Evolutionary conservation across 2,329 filamentous ascomycete genomes (phyloP).

Genomic region (Fusarium neocosmosporiellum): DNA sequence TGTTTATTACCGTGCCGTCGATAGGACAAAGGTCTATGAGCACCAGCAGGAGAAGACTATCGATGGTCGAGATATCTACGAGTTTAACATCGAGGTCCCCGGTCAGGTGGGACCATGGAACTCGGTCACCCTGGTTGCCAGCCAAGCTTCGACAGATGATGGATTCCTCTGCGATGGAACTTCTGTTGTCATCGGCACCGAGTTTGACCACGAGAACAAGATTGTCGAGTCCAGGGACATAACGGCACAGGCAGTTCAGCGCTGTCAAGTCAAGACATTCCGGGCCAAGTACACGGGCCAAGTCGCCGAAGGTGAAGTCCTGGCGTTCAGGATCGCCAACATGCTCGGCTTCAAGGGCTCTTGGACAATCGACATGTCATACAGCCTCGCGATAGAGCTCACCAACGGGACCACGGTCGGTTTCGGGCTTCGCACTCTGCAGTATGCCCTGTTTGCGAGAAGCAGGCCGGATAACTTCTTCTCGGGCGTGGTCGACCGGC

Average conservation of each 20-base stretch:
- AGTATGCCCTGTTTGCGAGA: background rate
- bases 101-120: constrained; percentile 17
- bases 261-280: background rate
- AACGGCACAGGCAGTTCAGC: background rate
- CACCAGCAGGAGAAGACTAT: background rate
- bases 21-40: background rate
- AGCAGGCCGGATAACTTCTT: background rate
- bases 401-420: background rate
- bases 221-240: background rate
- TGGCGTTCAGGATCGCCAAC: background rate
- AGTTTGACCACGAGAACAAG: background rate
- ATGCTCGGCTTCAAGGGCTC: background rate
- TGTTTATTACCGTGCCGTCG: background rate
- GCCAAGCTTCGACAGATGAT: background rate
- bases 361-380: background rate
- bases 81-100: constrained; percentile 15
- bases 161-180: background rate
- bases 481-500: background rate
- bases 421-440: background rate
- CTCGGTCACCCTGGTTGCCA: constrained; percentile 1
- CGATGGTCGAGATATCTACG: background rate
- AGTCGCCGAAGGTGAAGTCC: background rate
- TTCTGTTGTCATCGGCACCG: background rate
- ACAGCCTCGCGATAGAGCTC: background rate
- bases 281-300: background rate